phyloP scores from a whole-genome alignment of 2,329 filamentous ascomycete genomes.

The Penicillium sp. region DNA sequence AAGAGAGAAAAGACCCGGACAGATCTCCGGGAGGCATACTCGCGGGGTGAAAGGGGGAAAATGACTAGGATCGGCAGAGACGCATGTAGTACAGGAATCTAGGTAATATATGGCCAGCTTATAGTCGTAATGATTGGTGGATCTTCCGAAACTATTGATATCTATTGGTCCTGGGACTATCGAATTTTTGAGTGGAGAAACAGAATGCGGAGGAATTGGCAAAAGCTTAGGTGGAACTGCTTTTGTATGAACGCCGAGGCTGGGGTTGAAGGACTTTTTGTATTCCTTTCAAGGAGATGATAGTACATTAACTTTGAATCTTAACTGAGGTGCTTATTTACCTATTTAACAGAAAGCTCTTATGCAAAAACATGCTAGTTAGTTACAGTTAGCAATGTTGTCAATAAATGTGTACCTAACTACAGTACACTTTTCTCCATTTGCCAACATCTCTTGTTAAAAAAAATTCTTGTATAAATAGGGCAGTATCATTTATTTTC shows the following conservation, averaged over 20 bases:
- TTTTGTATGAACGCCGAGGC: not conserved
- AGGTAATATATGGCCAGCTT: not conserved
- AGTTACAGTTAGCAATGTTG: no score
- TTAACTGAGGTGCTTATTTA: no score
- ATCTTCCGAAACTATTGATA: not conserved
- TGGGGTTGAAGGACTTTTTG: not conserved
- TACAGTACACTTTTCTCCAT: not conserved
- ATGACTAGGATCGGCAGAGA: not conserved
- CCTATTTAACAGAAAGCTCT: no score
- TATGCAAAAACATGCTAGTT: no score
- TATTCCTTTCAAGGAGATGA: not conserved
- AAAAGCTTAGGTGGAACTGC: conserved; percentile 20
- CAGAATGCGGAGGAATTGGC: conserved; percentile 14
- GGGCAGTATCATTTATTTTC: not conserved
- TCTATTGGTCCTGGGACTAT: conserved; percentile 2
- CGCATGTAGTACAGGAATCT: not conserved
- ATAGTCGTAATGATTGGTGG: not conserved
- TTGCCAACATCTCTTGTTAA: no score
- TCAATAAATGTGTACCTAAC: not conserved
- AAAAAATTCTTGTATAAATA: no score
- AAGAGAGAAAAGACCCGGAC: not conserved
- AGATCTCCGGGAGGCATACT: not conserved
- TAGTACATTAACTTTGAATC: not conserved
- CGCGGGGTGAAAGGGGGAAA: conserved; percentile 2
- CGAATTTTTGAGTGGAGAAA: conserved; percentile 3